These are phyloP conservation scores for Gossypium trilobum DNA, from an alignment of 441 rosid species.

Conservation along the genomic window DNA sequence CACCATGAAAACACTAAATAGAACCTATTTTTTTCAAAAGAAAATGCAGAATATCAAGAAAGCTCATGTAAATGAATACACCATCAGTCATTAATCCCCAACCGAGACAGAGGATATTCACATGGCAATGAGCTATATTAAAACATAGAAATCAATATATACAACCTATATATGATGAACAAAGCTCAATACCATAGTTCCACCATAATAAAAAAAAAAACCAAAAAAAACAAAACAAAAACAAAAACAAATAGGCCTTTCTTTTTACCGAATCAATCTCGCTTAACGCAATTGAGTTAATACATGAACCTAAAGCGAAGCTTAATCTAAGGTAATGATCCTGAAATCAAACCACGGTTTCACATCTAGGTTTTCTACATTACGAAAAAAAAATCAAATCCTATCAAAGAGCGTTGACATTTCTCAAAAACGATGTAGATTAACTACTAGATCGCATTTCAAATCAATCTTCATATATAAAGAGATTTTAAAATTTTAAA, in stretches of 20 bases:
- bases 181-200: not conserved
- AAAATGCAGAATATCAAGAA: not conserved
- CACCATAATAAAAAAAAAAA: not conserved
- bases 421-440: not conserved
- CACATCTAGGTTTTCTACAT: not conserved
- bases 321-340: not conserved
- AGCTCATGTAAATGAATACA: not conserved
- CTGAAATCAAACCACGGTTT: not conserved
- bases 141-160: not conserved
- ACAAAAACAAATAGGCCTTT: not conserved
- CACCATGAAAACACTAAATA: not conserved
- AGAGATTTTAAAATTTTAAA: not conserved
- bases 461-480: not conserved
- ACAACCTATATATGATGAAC: not conserved
- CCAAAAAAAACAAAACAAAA: too few relatives aligned
- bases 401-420: not conserved
- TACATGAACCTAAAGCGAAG: not conserved
- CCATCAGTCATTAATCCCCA: not conserved
- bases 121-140: not conserved
- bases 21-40: not conserved
- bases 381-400: not conserved
- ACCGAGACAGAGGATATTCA: not conserved
- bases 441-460: constrained; percentile 4
- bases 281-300: not conserved
- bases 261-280: not conserved